These are phyloP conservation scores for Byssoonygena ceratinophila DNA, from an alignment of 2,329 filamentous ascomycete genomes.

Conservation along the genomic window DNA sequence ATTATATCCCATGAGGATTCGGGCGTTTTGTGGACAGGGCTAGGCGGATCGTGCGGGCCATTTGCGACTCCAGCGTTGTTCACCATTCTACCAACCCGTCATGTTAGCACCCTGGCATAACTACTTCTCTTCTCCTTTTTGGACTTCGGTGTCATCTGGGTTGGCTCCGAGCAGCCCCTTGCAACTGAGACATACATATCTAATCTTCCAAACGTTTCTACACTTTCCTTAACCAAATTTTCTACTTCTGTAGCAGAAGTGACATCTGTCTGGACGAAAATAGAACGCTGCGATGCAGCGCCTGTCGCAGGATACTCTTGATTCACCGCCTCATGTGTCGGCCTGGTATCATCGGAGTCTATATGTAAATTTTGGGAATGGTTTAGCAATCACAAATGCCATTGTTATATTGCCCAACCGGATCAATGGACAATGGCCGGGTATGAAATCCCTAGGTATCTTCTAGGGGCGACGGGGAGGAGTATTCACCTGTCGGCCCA, in stretches of 20 bases:
- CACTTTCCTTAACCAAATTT: constrained; percentile 28
- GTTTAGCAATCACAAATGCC: too few relatives aligned
- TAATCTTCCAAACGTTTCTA: constrained; percentile 31
- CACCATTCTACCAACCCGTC: constrained; percentile 28
- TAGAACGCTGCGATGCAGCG: constrained; percentile 12
- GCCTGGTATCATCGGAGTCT: constrained; percentile 14
- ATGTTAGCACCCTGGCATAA: too few relatives aligned
- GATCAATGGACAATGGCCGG: too few relatives aligned
- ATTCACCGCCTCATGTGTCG: constrained; percentile 15
- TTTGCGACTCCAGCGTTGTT: constrained; percentile 43
- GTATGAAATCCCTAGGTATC: too few relatives aligned
- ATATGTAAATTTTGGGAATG: too few relatives aligned
- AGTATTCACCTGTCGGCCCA: constrained; percentile 13
- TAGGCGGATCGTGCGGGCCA: constrained; percentile 12
- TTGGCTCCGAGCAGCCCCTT: neutral
- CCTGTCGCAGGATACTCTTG: constrained; percentile 11
- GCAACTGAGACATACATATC: constrained; percentile 34
- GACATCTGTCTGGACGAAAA: constrained; percentile 40
- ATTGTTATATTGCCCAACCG: too few relatives aligned
- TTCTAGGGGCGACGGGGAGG: neutral
- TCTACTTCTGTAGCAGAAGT: constrained; percentile 30
- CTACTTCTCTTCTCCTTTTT: too few relatives aligned
- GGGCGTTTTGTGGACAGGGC: constrained; percentile 38
- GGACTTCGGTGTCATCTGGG: too few relatives aligned
- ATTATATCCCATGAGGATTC: constrained; percentile 39